Base-by-base conservation (phyloP, 164 flowering plant species). In the Umbellularia californica region DNA sequence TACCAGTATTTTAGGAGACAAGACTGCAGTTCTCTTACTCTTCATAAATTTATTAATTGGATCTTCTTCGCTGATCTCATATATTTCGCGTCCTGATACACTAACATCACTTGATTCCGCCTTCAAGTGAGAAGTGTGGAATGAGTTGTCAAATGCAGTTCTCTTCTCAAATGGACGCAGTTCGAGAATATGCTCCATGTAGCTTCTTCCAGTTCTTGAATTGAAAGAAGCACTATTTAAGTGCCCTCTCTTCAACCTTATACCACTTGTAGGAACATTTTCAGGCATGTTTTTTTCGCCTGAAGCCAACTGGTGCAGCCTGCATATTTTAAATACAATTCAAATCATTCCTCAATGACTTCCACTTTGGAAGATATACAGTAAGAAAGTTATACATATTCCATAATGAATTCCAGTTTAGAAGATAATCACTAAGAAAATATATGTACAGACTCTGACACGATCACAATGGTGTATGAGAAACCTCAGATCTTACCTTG, bases 221-320 rank as follows among this genome's bases (percentile, higher is more conserved):
- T 82, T 84, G 78, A 86, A 79, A 72, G 76, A 79, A 78, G 80
- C 86, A 70, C 80, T 86, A 82, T 82, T 83, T 35, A 87, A 76
- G 28, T 84, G 88, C 83, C 93, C 87, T 77, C 77, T 88, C 85
- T 90, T 96, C 85, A 94, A 81, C 80, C 88, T 91, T 76, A 88
- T 97, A 78, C 77, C 85, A 50, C 82, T 85, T 24, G 83, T 81
- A 77, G 90, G 85, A 51, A 79, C 82, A 66, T 74, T 79, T 78
- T 83, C 86, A 80, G 82, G 83, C 74, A 81, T 88, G 77, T 78
- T 67, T 50, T 85, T 86, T 83, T 93, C 98, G 81, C 90, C 96
- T 84, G 86, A 70, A 62, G 89, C 78, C 77, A 92, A 79, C 76
- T 90, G 88, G 75, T 90, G 93, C 79, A 95, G 76, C 78, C 99